Evolutionary conservation across 257 asterid genomes (phyloP), one percentile per base, ranked within the genome.

Genomic region (Salvia miltiorrhiza): DNA sequence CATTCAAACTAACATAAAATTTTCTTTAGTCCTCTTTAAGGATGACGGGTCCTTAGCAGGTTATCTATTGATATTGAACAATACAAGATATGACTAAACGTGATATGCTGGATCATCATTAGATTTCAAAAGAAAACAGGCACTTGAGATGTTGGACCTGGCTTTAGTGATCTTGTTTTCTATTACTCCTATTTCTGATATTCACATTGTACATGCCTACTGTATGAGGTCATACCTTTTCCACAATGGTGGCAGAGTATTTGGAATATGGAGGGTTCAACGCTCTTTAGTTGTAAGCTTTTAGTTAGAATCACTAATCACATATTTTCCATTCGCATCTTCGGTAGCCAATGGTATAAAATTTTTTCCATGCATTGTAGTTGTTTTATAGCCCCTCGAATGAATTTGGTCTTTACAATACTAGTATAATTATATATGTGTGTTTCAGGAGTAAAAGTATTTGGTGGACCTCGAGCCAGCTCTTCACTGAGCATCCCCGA

Each of bases 381-480:
- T 65, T 57, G 39, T 56, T 67, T 20, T 6, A 14, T 33, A 19
- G 53, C 50, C 37, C 37, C 32, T 24, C 75, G 16, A 58, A 35
- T 53, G 57, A 59, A 58, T 35, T 58, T 26, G 47, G 59, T 54
- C 37, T 54, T 63, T n/a, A 59, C 60, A 9, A 50, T 28, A 48
- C 35, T 48, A 54, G 20, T 71, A 66, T 47, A 37, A 9, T 55
- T 37, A 26, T 54, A 20, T 48, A 16, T 41, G 54, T 59, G 48
- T 57, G 52, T 75, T 78, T 70, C 87, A 89, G 98, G 98, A 77
- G 98, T 92, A 73, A 21, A 84, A 73, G 20, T 89, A 67, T 89
- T 73, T 79, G 98, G 98, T 66, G 98, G 98, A 72, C 90, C 98
- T 47, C 85, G 77, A 63, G 96, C 95, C 49, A 86, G 89, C 83